A percentile compares a stretch with the other conserved stretches of the same genome.
These are phyloP conservation scores for Zasmidium cellare DNA, from an alignment of 2,329 filamentous ascomycete genomes.

Conservation along the genomic window DNA sequence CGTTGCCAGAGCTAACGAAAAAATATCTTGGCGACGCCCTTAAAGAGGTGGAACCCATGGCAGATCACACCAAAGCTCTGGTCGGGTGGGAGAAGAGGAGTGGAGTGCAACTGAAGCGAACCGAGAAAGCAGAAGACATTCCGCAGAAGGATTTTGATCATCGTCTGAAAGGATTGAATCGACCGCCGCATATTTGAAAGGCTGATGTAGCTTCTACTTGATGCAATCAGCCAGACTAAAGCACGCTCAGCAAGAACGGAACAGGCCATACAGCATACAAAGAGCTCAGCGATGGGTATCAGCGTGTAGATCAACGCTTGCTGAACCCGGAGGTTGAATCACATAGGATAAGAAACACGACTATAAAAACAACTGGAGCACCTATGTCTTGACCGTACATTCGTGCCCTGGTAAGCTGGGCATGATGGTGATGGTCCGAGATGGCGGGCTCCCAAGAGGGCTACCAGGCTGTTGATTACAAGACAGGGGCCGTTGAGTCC, in stretches of 20 bases:
- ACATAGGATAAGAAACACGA: too few species aligned
- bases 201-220: too few species aligned
- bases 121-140: slow-evolving; percentile 26
- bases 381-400: too few species aligned
- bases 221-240: too few species aligned
- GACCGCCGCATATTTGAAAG: slow-evolving; percentile 13
- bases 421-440: not conserved
- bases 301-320: too few species aligned
- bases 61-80: slow-evolving; percentile 38
- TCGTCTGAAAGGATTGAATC: slow-evolving; percentile 28
- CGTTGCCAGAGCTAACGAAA: slow-evolving; percentile 31
- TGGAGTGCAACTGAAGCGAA: slow-evolving; percentile 34
- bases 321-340: too few species aligned
- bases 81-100: slow-evolving; percentile 39
- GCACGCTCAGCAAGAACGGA: too few species aligned
- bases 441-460: not conserved
- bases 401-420: too few species aligned
- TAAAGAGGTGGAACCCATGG: slow-evolving; percentile 31
- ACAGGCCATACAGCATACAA: too few species aligned
- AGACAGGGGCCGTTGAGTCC: not conserved
- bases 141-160: slow-evolving; percentile 29
- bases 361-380: too few species aligned
- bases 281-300: too few species aligned
- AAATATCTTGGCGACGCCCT: slow-evolving; percentile 36
- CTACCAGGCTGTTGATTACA: not conserved